A percentile compares a stretch with the other conserved stretches of the same genome.
These are phyloP conservation scores for Phalaenopsis hybrid DNA, from an alignment of 116 monocot species.

Conservation along the genomic window DNA sequence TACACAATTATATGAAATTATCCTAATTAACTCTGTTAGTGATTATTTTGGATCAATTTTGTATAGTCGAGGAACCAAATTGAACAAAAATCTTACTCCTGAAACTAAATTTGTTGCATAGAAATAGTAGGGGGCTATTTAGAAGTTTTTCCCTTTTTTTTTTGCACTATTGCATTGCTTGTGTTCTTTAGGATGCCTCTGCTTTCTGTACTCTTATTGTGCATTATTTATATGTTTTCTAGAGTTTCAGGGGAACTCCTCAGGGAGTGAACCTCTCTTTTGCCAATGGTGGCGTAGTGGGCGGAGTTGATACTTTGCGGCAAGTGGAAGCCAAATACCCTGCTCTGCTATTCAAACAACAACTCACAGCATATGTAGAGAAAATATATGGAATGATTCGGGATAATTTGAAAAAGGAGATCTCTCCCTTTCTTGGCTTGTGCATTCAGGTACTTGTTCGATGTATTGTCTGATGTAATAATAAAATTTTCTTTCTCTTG, in stretches of 20 bases:
- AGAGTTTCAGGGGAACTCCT: constrained; percentile 96
- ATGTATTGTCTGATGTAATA: neutral
- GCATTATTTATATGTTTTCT: constrained; percentile 13
- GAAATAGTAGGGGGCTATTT: too few species aligned
- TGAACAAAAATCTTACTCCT: too few species aligned
- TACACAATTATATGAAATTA: too few species aligned
- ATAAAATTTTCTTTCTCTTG: neutral
- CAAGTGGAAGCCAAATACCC: constrained; percentile 99
- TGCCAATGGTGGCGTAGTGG: constrained; percentile 59
- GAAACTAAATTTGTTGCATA: too few species aligned
- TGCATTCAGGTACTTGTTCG: constrained; percentile 81
- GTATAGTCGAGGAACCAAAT: too few species aligned
- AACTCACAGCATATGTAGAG: constrained; percentile 98
- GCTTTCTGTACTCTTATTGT: constrained; percentile 6
- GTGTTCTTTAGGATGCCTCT: neutral
- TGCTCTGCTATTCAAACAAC: constrained; percentile 95
- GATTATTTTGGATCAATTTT: too few species aligned
- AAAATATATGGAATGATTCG: constrained; percentile 99
- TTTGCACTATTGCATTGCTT: neutral
- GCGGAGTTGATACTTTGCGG: constrained; percentile 59
- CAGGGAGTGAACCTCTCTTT: constrained; percentile 87
- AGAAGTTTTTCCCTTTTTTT: too few species aligned
- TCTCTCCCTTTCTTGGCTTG: constrained; percentile 83
- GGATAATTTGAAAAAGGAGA: constrained; percentile 99
- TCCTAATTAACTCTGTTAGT: too few species aligned